Evolutionary conservation across 2,329 filamentous ascomycete species (phyloP), one percentile per base, ranked within the genome.

Genomic region (Chalara sp.): DNA sequence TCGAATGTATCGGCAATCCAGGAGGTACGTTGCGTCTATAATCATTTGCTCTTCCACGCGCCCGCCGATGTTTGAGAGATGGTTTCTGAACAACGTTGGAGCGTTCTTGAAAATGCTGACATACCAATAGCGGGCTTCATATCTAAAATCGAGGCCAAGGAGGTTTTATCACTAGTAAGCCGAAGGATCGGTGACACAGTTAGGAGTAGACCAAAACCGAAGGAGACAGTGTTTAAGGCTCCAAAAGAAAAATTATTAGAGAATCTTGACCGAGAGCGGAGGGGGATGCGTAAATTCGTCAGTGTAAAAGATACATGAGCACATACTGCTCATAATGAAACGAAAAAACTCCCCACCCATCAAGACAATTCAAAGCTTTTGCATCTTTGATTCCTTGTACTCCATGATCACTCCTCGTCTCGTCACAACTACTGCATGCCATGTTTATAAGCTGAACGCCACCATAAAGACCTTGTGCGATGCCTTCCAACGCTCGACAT

Each of bases 131-230:
- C 88, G 43, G 81, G 81, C 28, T 81, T 86, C 60, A 74, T 93
- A 52, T 77, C 79, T 12, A 79, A 87, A 32, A 86, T 87, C 32
- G 83, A 95, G 62, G 82, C 87, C 10, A 96, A 95, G 68, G 82
- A 83, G 49, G 76, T 78, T 8, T 74, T 95, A 39, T 86, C 95
- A 60, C 77, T 83, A 51, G 70, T 96, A n/a, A 78, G 84, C 52
- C 82, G 87, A 61, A 80, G 91, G 50, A 72, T 96, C 11, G 70
- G 82, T 44, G 83, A 86, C 63, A 78, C 80, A 2, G 80, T 87
- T 56, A 84, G 87, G 61, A 87, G 81, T 46, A 81, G 74, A 6
- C 64, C 61, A 62, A 88, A 89, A 6, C 83, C 84, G 79, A 86
- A 87, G 6, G 76, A 80, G 40, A 74, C 73, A 30, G 87, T 83